Evolutionary conservation across 139 green algal genomes (phyloP).

Genomic region (Chlamydomonas schloesseri): DNA sequence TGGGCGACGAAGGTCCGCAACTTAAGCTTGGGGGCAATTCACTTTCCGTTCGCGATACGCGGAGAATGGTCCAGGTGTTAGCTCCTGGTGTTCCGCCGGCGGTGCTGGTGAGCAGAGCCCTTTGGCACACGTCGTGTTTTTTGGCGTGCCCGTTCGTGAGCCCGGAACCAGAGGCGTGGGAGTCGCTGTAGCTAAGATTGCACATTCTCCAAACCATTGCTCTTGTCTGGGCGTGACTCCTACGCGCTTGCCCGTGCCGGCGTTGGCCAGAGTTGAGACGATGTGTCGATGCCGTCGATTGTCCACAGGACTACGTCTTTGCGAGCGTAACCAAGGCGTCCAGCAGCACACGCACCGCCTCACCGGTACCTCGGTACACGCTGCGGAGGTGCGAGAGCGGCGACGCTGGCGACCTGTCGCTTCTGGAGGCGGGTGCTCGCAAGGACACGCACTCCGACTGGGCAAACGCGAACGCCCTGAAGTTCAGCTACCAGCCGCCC

Average conservation of each 20-base stretch:
- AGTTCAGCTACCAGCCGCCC: neutral
- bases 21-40: neutral
- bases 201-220: no score
- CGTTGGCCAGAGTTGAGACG: no score
- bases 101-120: neutral
- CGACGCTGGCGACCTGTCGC: neutral
- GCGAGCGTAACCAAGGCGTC: neutral
- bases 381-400: neutral
- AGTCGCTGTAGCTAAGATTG: no score
- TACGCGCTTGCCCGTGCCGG: neutral
- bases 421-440: neutral
- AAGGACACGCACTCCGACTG: neutral
- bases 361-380: neutral
- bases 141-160: no score
- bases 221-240: no score
- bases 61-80: neutral
- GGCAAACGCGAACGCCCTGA: neutral
- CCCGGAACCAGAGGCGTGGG: no score
- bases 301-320: conserved; percentile 17
- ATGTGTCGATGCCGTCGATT: no score
- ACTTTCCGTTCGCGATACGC: neutral
- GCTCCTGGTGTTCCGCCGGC: neutral
- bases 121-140: neutral
- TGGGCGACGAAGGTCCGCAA: no score
- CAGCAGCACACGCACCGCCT: neutral